Base-by-base conservation (phyloP, 2,329 filamentous ascomycete genomes). In the Mariannaea elegans region DNA sequence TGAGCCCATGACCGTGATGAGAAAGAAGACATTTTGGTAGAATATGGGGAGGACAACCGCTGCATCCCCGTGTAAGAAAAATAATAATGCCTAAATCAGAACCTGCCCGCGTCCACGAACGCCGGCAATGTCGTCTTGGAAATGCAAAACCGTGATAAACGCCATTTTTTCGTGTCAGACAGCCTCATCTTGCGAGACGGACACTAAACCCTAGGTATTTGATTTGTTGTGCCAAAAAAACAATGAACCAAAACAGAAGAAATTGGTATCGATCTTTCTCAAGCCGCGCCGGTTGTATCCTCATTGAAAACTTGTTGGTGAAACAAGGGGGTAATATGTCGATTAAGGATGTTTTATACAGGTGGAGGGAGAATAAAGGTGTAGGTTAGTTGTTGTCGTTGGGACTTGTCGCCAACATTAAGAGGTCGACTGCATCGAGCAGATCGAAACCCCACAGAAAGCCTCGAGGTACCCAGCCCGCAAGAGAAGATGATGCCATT, bases 291-390 rank as follows among this genome's bases (percentile, higher is more conserved):
- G 73, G 65, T 70, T 59, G 48, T 69, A 72, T 75, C 72, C 74
- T 75, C 71, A 70, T 71, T 55, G 61, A 69, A 49, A 67, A 27
- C 69, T 67, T 72, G 70, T 73, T 62, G 72, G 56, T 60, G 53
- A 56, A 61, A 70, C 69, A 67, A 68, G 66, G 65, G 38, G 38
- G 24, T 38, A 71, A 73, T 79, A 76, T 81, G 77, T 80, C 74
- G 77, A 79, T 77, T 77, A 78, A 77, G 73, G 74, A 77, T 81
- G 76, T 81, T 52, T 82, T 81, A 71, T 82, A 82, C 79, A 82
- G 71, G 73, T 71, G 69, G 71, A 67, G 60, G 71, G 59, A 58
- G 39, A 36, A 57, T 42, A 48, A 56, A 49, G 45, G 38, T 46
- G 50, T 54, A 44, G 52, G 63, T 51, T 56, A 46, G 53, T 68